Evolutionary conservation across 257 asterid species (phyloP), one percentile per base, ranked within the genome.

Genomic region (Linderniella brevidens): DNA sequence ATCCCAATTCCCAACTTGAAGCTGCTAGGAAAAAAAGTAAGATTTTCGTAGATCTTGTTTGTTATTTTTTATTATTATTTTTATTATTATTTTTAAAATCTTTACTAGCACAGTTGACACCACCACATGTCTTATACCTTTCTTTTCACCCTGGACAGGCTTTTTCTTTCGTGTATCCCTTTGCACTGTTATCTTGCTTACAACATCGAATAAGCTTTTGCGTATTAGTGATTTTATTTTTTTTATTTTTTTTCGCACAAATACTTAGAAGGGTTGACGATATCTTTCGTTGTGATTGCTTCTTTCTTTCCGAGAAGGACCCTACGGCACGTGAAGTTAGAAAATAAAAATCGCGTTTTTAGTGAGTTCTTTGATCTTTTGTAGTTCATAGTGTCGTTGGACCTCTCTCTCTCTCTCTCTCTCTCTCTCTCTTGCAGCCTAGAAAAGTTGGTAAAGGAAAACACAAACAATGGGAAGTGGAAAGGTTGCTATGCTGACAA

Each of bases 1-100:
- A 58, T 60, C 71, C 54, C 80, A 75, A 61, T 25, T 25, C 32
- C 32, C 32, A 25, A 25, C 32, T 25, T 25, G 32, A 25, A 25
- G 60, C 66, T 65, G 79, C 49, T 16, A 15, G 9, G 8, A 32
- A n/a, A 7, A 49, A 59, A 19, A 35, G 53, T 50, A 67, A 70
- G 77, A 66, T 69, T 72, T 75, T 57, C 61, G 55, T 64, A 73
- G 76, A 77, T 80, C 66, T 73, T 70, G 61, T 63, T 70, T 69
- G 78, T 63, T 79, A 71, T 60, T 35, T 39, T n/a, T n/a, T n/a
- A n/a, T n/a, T n/a, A n/a, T n/a, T n/a, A n/a, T n/a, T n/a, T n/a
- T n/a, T n/a, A n/a, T n/a, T n/a, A n/a, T n/a, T n/a, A n/a, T n/a
- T 50, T 56, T 25, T 25, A 25, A 25, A 2, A 25, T 25, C 6